Base-by-base conservation (phyloP, 805 yeast genomes). In the Candida yuanshanica region DNA sequence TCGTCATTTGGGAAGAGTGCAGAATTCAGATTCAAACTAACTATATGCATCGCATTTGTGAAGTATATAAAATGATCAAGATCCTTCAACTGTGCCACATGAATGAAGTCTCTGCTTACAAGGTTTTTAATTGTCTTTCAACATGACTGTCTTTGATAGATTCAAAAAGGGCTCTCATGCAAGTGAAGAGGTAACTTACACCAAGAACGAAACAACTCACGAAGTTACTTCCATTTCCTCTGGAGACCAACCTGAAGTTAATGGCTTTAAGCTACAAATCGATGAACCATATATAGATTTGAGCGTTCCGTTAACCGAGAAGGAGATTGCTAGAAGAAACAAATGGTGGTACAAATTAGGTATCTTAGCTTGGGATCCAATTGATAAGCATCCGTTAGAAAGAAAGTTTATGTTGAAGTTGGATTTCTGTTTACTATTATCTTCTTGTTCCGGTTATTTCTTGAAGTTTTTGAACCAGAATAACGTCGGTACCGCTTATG, bases 371-470 rank as follows among this genome's bases (percentile, higher is more conserved):
- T 43, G 46, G 46, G 46, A 43, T 34, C 43, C 46, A 2, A 39
- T 39, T 33, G 44, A 41, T 22, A 41, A 41, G 20, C 44, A 41
- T 23, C 64, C 65, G 2, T 40, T 45, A 6, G 70, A 68, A 42
- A 50, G 60, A 32, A 37, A 27, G 22, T 65, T 64, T 33, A 46
- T 64, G 39, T 14, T 56, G 23, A 65, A 65, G 39, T 50, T 65
- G 26, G 70, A 65, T 45, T 53, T 59, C 32, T 68, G 68, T 43
- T 50, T 70, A 20, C 48, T 70, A 25, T 55, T 64, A 20, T 68
- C 72, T 7, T 57, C 71, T 3, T 65, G 68, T 60, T 54, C 69
- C 35, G 75, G 74, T 2, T 70, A 70, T 45, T 71, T 69, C 49
- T 64, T 69, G 47, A 71, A 70, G 52, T 66, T 65, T 31, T 58